Conservation (phyloP, 179 eudicot species). For the Drosera spatulata region DNA sequence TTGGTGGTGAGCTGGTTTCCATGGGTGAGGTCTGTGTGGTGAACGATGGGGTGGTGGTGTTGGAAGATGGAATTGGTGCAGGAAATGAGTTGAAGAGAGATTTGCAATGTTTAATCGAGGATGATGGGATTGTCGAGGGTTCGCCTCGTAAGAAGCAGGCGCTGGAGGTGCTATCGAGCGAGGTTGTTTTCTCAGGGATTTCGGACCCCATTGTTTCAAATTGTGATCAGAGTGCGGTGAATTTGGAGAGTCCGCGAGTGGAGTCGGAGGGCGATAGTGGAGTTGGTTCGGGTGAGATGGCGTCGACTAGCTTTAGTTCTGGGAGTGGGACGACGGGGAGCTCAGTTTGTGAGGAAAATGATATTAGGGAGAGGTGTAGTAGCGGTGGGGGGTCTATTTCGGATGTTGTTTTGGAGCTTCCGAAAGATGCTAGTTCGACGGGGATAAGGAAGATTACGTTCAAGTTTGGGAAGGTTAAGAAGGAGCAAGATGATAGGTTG, state of each 20-base stretch:
- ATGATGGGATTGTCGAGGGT: slow-evolving; percentile 10
- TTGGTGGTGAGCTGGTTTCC: background rate
- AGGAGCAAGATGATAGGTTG: slow-evolving; percentile 25
- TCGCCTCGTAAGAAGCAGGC: slow-evolving; percentile 4
- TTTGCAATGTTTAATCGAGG: slow-evolving; percentile 21
- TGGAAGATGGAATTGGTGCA: slow-evolving; percentile 15
- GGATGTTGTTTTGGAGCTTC: slow-evolving; percentile 62
- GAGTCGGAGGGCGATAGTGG: slow-evolving; percentile 27
- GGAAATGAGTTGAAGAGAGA: slow-evolving; percentile 34
- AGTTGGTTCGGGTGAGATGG: slow-evolving; percentile 40
- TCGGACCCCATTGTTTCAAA: slow-evolving; percentile 42
- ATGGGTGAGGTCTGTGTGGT: slow-evolving; percentile 43
- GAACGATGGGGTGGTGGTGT: slow-evolving; percentile 13
- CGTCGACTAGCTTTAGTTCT: slow-evolving; percentile 34
- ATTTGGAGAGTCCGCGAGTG: slow-evolving; percentile 32
- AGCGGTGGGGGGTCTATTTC: slow-evolving; percentile 28
- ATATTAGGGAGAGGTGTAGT: slow-evolving; percentile 11
- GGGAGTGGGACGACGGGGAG: slow-evolving; percentile 38
- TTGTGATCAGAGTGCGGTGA: slow-evolving; percentile 39
- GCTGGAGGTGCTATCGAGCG: slow-evolving; percentile 24
- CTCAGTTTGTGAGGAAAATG: slow-evolving; percentile 33
- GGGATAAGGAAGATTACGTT: slow-evolving; percentile 86
- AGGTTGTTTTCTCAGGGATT: slow-evolving; percentile 59
- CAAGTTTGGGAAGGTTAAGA: slow-evolving; percentile 73
- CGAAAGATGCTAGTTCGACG: slow-evolving; percentile 52